Base-by-base conservation (phyloP, 1,284 basidiomycete species). In the Tetrapyrgos nigripes region DNA sequence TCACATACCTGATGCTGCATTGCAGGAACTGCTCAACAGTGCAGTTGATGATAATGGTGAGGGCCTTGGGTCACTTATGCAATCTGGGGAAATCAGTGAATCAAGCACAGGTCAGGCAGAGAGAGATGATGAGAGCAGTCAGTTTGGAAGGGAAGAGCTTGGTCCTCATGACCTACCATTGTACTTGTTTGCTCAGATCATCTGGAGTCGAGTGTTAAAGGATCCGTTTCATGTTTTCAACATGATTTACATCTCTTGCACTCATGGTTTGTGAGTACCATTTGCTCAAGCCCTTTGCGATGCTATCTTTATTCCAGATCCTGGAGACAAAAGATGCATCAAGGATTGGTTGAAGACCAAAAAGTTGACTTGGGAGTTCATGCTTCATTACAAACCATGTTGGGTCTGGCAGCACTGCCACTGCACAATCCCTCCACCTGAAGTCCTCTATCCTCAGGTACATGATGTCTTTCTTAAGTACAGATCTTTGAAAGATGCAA, bases 141-240 rank as follows among this genome's bases (percentile, higher is more conserved):
- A 46, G 17, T 9, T 23, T 31, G 44, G 40, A 46, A 5, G 21
- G 5, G 26, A 6, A 24, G 26, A 6, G 17, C 21, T 53, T 4
- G 31, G 53, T 43, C 19, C 27, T 6, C 44, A 29, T n/a, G 17
- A 47, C 47, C 33, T 29, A 21, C 23, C 13, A 4, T 27, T 10
- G 13, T 19, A 47, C 8, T 17, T 40, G 21, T 50, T 33, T 8
- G 19, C 3, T 14, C 17, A 31, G 8, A 26, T 44, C 3, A 54
- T 66, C 13, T 51, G 58, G 1, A 67, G 65, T 50, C 54, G 57
- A 10, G 62, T 72, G 4, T 17, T 70, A 1, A 68, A 69, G 28
- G 69, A 73, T 50, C 53, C 61, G 5, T 73, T 65, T 26, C 72
- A 74, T 61, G 54, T 72, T 1, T 66, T 73, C 35, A 56, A 74